A percentile compares a stretch with the other conserved stretches of the same genome.
phyloP scores from a whole-genome alignment of 305 asterid species.

The Solanum hybrid region DNA sequence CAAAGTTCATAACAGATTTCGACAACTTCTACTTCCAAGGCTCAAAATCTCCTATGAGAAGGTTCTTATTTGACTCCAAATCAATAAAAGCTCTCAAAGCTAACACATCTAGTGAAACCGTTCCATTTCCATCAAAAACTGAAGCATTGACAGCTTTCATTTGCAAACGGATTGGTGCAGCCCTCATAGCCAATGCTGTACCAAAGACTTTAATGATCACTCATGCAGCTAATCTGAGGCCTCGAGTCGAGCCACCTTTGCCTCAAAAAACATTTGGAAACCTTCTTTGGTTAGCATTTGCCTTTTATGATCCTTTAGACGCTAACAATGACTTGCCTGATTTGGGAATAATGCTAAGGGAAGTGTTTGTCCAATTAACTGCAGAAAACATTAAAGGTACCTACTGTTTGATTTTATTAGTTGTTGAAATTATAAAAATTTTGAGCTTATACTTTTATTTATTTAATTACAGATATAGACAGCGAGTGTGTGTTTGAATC shows the following conservation, averaged over 20 bases:
- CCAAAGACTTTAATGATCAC: conserved; percentile 5
- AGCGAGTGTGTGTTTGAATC: background rate
- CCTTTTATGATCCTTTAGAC: background rate
- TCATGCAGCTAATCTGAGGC: conserved; percentile 12
- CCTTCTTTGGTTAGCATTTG: conserved; percentile 14
- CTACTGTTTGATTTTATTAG: no score
- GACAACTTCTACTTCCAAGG: conserved; percentile 20
- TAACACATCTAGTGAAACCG: background rate
- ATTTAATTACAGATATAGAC: background rate
- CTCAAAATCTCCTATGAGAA: conserved; percentile 8
- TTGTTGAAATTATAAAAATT: no score
- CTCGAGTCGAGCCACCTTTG: conserved; percentile 4
- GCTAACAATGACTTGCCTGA: background rate
- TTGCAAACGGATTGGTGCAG: background rate
- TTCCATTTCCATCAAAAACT: conserved; percentile 9
- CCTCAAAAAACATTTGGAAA: conserved; percentile 11
- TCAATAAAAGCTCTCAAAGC: background rate
- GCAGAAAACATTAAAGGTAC: background rate
- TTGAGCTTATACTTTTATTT: background rate
- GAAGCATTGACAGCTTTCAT: conserved; percentile 20
- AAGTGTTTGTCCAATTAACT: conserved; percentile 4
- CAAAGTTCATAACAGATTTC: conserved; percentile 4
- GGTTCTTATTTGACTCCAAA: conserved; percentile 7
- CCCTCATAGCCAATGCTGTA: background rate
- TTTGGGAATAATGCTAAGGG: conserved; percentile 12